phyloP scores from a whole-genome alignment of 345 rosid genomes.

The sweet orange (Citrus sinensis) region DNA sequence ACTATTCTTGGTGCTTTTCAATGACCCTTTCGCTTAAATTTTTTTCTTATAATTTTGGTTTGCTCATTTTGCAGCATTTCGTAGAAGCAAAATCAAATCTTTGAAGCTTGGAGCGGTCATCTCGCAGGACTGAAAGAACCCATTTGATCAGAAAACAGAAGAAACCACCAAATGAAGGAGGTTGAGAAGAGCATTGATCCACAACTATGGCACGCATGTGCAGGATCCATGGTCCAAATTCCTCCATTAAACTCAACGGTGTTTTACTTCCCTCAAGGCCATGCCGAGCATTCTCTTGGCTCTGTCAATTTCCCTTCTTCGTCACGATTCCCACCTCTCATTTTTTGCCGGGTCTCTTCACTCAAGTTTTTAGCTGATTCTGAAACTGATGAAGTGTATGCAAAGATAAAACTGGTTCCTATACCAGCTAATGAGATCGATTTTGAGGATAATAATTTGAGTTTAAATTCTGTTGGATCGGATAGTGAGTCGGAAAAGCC shows the following conservation, averaged over 20 bases:
- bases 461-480: constrained; percentile 22
- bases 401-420: constrained; percentile 64
- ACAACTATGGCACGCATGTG: constrained; percentile 97
- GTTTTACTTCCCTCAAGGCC: constrained; percentile 90
- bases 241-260: constrained; percentile 68
- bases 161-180: constrained; percentile 34
- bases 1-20: neutral
- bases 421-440: constrained; percentile 27
- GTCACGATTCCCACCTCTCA: constrained; percentile 47
- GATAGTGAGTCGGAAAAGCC: constrained; percentile 53
- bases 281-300: constrained; percentile 66
- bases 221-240: constrained; percentile 92
- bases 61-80: constrained; percentile 4
- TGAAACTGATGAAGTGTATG: constrained; percentile 79
- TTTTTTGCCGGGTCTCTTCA: constrained; percentile 61
- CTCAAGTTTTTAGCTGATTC: constrained; percentile 79
- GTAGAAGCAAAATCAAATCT: constrained; percentile 1
- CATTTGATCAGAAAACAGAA: neutral
- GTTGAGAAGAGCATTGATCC: constrained; percentile 69
- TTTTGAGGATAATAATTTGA: constrained; percentile 26
- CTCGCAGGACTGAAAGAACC: neutral
- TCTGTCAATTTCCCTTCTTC: constrained; percentile 52
- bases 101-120: neutral
- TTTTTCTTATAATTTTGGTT: neutral
- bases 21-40: constrained; percentile 2